phyloP scores from a whole-genome alignment of 1,139 yeast genomes.

The Sugiyamaella grinbergsii region DNA sequence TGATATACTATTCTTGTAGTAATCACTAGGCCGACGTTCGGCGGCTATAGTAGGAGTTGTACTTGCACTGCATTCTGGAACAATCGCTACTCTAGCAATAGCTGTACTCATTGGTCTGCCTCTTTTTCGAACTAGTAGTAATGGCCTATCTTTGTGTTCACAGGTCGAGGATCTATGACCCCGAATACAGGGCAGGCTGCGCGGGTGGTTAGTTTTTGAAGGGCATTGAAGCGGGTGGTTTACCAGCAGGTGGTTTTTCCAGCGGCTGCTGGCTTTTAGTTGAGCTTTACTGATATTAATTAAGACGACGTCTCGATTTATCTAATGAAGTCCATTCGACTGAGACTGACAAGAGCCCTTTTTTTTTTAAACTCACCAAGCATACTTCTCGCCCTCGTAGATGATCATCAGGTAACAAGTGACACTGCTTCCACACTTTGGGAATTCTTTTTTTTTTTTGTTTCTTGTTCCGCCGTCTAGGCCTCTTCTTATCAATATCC shows the following conservation, averaged over 20 bases:
- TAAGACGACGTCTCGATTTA: too few species aligned
- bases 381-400: conserved; percentile 80
- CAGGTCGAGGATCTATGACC: conserved; percentile 93
- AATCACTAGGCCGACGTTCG: too few species aligned
- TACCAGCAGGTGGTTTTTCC: too few species aligned
- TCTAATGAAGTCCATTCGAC: too few species aligned
- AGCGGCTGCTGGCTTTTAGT: too few species aligned
- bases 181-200: conserved; percentile 63
- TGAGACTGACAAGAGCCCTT: not conserved
- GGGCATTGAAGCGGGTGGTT: too few species aligned
- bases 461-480: conserved; percentile 5
- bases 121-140: conserved; percentile 82
- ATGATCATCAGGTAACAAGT: conserved; percentile 67
- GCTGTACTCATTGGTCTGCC: conserved; percentile 63
- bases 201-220: conserved; percentile 1
- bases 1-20: not conserved
- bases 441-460: not conserved
- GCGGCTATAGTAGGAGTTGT: conserved; percentile 6
- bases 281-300: too few species aligned
- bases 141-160: conserved; percentile 73
- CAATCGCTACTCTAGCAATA: conserved; percentile 34
- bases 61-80: conserved; percentile 29
- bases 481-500: not conserved
- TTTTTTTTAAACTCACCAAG: conserved; percentile 51
- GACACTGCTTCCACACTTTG: too few species aligned